Evolutionary conservation across 345 rosid genomes (phyloP), one percentile per base, ranked within the genome.

Genomic region (Trapa bicornis): DNA sequence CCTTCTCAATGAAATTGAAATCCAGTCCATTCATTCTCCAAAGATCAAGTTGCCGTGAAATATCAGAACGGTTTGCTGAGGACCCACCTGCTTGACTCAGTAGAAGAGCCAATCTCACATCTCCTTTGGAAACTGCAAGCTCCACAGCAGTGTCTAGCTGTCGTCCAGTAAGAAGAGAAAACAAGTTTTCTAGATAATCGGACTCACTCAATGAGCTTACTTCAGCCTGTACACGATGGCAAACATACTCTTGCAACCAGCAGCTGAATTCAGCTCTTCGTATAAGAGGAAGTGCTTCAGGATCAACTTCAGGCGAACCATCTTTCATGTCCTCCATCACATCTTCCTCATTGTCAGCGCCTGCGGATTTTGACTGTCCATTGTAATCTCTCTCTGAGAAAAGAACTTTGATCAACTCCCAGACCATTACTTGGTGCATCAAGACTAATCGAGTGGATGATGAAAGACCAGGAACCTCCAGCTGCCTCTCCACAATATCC

Each of bases 31-130:
- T 91, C 42, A 72, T 75, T 80, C 86, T 85, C 97, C 99, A 94
- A 72, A 86, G 72, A 76, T 80, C 80, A 84, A 94, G 97, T 74
- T 91, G 99, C 41, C 66, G 79, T 73, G 78, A 74, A 69, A 94
- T 47, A 74, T 91, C 87, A 67, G 82, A 74, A 69, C 89, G 99
- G 74, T 82, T 89, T 65, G 83, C 83, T 66, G 76, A 77, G 64
- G 92, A 88, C 33, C 99, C 99, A 73, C 96, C 97, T 72, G 97
- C 95, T 77, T 94, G 97, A 75, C 97, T 91, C 75, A 91, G 77
- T 80, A 94, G 82, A 84, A 97, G 91, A 76, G 96, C 97, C 77
- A 89, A 77, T 70, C 97, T 86, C 64, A 89, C 96, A 80, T 94
- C 99, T 76, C 99, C 99, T 80, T 66, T 85, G 54, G 92, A 87